Percentiles rank a stretch among this genome's conserved stretches.
phyloP scores from a whole-genome alignment of 768 basidiomycete species.

The Amanita inopinata region DNA sequence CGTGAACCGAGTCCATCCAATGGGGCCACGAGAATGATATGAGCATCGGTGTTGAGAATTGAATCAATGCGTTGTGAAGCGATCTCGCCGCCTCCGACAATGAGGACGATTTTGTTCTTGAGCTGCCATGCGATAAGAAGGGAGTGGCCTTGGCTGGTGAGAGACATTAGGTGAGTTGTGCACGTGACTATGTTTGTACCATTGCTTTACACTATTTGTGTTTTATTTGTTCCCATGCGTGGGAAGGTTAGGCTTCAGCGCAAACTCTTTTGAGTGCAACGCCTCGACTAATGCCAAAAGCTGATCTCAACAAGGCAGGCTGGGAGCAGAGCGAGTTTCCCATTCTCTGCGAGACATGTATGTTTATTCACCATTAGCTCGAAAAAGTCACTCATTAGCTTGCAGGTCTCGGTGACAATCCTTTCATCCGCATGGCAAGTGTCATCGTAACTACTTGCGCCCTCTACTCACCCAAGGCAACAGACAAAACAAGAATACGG shows the following conservation, averaged over 20 bases:
- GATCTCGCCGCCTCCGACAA: slow-evolving; percentile 91
- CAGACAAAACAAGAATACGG: slow-evolving; percentile 98
- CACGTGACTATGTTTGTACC: slow-evolving; percentile 6
- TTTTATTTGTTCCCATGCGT: too few species aligned
- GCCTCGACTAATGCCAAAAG: slow-evolving; percentile 77
- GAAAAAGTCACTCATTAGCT: slow-evolving; percentile 3
- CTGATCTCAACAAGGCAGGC: slow-evolving; percentile 92
- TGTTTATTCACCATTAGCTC: slow-evolving; percentile 18
- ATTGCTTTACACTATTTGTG: slow-evolving; percentile 6
- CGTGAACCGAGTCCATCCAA: slow-evolving; percentile 51
- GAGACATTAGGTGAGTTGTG: slow-evolving; percentile 12
- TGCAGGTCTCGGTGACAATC: slow-evolving; percentile 77
- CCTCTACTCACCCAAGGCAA: slow-evolving; percentile 3
- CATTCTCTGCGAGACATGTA: slow-evolving; percentile 89
- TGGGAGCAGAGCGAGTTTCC: slow-evolving; percentile 94
- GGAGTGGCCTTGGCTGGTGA: slow-evolving; percentile 49
- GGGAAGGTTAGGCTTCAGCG: too few species aligned
- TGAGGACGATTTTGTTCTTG: slow-evolving; percentile 69
- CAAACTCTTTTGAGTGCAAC: too few species aligned
- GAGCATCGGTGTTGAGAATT: slow-evolving; percentile 72
- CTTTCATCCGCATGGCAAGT: slow-evolving; percentile 89
- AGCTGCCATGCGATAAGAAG: slow-evolving; percentile 94
- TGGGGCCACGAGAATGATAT: slow-evolving; percentile 73
- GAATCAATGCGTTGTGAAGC: slow-evolving; percentile 84
- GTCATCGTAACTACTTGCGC: background rate